A percentile compares a stretch with the other conserved stretches of the same genome.
Evolutionary conservation across 1,139 yeast species (phyloP).

Genomic region (Scheffersomyces titani): DNA sequence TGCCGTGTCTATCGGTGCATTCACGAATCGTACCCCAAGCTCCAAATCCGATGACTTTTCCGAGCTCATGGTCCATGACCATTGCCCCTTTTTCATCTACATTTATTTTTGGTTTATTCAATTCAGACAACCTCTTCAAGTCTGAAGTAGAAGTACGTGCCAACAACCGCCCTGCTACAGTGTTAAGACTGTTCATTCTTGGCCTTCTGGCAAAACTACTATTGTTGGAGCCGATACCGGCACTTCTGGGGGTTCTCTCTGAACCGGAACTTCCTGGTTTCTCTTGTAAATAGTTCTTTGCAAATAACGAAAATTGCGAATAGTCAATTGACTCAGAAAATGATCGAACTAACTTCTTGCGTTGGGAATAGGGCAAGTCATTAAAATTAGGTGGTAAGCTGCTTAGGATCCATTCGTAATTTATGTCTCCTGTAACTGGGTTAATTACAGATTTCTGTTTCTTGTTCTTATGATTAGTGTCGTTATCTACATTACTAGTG

Average conservation of each 20-base stretch:
- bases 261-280: constrained; percentile 16
- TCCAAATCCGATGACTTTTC: constrained; percentile 84
- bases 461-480: constrained; percentile 17
- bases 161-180: constrained; percentile 45
- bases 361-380: constrained; percentile 67
- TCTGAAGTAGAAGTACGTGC: constrained; percentile 44
- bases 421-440: constrained; percentile 30
- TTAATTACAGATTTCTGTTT: constrained; percentile 23
- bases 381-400: constrained; percentile 62
- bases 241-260: constrained; percentile 21
- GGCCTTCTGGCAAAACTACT: constrained; percentile 32
- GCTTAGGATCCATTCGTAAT: constrained; percentile 39
- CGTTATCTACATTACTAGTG: constrained; percentile 1
- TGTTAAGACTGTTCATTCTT: constrained; percentile 35
- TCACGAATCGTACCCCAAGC: constrained; percentile 93
- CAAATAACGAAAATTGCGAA: constrained; percentile 46
- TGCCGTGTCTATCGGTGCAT: constrained; percentile 49
- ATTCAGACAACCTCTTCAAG: constrained; percentile 26
- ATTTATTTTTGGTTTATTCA: constrained; percentile 29
- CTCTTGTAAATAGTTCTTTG: constrained; percentile 32
- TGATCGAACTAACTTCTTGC: constrained; percentile 58
- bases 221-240: constrained; percentile 21
- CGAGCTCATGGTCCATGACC: constrained; percentile 61
- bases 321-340: constrained; percentile 58
- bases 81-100: constrained; percentile 64